Percentiles rank a stretch among this genome's conserved stretches.
Conservation (phyloP, 139 green algal genomes). For the Chlamydomonas eustigma region DNA sequence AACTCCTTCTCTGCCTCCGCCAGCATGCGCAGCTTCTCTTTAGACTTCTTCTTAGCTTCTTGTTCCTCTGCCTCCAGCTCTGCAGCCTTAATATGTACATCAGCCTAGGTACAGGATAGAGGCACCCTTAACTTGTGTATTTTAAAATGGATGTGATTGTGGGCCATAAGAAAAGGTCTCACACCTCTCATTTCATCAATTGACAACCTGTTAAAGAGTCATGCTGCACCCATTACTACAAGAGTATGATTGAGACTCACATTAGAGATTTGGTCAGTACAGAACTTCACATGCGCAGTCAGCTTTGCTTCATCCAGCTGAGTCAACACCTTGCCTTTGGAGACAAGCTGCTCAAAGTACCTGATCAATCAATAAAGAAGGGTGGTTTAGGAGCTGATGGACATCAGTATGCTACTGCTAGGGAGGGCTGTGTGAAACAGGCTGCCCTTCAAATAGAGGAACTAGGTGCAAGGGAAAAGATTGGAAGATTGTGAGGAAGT, state of each 20-base stretch:
- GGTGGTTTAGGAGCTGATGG: too few species aligned
- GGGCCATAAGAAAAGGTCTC: too few species aligned
- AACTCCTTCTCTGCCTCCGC: neutral
- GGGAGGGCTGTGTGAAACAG: too few species aligned
- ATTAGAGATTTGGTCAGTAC: neutral
- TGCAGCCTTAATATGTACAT: neutral
- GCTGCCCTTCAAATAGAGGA: too few species aligned
- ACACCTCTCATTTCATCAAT: too few species aligned
- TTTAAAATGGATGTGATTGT: too few species aligned
- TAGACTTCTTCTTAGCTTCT: neutral
- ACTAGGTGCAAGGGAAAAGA: too few species aligned
- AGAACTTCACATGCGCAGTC: constrained; percentile 6
- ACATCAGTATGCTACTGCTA: too few species aligned
- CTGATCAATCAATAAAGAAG: neutral
- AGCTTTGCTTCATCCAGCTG: neutral
- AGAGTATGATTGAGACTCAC: neutral
- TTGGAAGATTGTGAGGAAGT: too few species aligned
- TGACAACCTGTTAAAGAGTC: too few species aligned
- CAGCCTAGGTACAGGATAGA: too few species aligned
- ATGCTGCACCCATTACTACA: neutral
- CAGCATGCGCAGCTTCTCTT: constrained; percentile 6
- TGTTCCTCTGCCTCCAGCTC: neutral
- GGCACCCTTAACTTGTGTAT: too few species aligned
- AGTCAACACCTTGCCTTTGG: neutral
- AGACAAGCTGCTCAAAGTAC: constrained; percentile 8